Conservation (phyloP, 106 monocot genomes). For the Iris macrosiphon region DNA sequence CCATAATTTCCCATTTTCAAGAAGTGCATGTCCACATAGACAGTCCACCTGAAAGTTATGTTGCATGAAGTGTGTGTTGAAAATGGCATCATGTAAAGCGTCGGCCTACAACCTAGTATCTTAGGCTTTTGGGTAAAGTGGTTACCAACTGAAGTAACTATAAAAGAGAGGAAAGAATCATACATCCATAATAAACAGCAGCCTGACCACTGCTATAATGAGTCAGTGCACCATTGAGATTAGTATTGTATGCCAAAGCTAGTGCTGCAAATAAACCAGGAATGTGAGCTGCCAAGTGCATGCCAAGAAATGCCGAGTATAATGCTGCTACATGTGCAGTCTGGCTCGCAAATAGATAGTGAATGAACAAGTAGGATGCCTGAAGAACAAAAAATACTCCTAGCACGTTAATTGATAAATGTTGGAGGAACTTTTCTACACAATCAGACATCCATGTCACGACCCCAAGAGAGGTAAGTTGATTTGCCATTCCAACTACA, state of each 20-base stretch:
- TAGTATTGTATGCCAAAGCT: slow-evolving; percentile 72
- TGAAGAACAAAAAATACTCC: slow-evolving; percentile 63
- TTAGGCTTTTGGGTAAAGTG: too few relatives aligned
- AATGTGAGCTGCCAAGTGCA: slow-evolving; percentile 78
- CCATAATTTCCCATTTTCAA: too few relatives aligned
- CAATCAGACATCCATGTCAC: slow-evolving; percentile 82
- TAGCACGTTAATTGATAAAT: slow-evolving; percentile 78
- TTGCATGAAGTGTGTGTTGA: too few relatives aligned
- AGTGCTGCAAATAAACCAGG: slow-evolving; percentile 59
- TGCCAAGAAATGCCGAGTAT: slow-evolving; percentile 82
- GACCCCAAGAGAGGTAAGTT: slow-evolving; percentile 73
- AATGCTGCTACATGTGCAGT: slow-evolving; percentile 86
- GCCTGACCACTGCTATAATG: slow-evolving; percentile 92
- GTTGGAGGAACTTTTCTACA: slow-evolving; percentile 64
- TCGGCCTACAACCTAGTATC: too few relatives aligned
- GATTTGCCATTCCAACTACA: slow-evolving; percentile 87
- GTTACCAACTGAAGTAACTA: too few relatives aligned
- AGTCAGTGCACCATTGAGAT: slow-evolving; percentile 67
- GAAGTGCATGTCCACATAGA: too few relatives aligned
- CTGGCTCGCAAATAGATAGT: slow-evolving; percentile 87
- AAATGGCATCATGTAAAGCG: too few relatives aligned
- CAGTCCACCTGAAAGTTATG: too few relatives aligned
- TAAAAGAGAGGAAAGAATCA: neutral
- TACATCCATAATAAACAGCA: slow-evolving; percentile 92
- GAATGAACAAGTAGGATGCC: slow-evolving; percentile 69